phyloP scores from a whole-genome alignment of 805 yeast genomes.

The Hemisphaericaspora nanyangensis region DNA sequence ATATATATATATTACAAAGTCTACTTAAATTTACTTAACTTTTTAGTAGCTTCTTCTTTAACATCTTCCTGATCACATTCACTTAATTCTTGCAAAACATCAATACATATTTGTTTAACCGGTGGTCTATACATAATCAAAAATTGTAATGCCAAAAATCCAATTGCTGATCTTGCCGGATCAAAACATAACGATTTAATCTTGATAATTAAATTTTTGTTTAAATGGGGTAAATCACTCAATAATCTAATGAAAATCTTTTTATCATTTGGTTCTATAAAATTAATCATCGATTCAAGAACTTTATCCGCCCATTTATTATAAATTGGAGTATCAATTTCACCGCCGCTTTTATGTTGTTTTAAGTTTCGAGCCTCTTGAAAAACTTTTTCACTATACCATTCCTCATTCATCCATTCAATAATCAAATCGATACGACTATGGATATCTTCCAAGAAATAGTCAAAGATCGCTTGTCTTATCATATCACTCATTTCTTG shows the following conservation, averaged over 20 bases:
- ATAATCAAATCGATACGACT: slow-evolving; percentile 69
- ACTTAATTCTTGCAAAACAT: slow-evolving; percentile 43
- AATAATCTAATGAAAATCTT: slow-evolving; percentile 76
- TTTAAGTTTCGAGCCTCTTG: slow-evolving; percentile 26
- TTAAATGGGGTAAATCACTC: slow-evolving; percentile 81
- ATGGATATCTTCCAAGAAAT: slow-evolving; percentile 70
- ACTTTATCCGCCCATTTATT: slow-evolving; percentile 65
- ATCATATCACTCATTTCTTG: slow-evolving; percentile 55
- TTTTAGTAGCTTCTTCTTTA: slow-evolving; percentile 41
- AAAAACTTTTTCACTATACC: slow-evolving; percentile 60
- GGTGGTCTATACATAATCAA: slow-evolving; percentile 91
- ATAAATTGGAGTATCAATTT: slow-evolving; percentile 47
- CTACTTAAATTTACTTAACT: slow-evolving; percentile 44
- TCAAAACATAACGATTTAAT: slow-evolving; percentile 76
- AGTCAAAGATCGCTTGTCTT: slow-evolving; percentile 66
- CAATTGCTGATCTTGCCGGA: slow-evolving; percentile 77
- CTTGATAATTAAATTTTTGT: slow-evolving; percentile 55
- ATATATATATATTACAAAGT: too few species aligned
- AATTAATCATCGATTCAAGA: slow-evolving; percentile 78
- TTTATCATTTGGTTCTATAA: slow-evolving; percentile 76
- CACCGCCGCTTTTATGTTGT: slow-evolving; percentile 2
- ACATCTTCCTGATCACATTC: slow-evolving; percentile 48
- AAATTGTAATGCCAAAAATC: slow-evolving; percentile 78
- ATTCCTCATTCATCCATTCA: slow-evolving; percentile 95
- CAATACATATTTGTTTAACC: slow-evolving; percentile 51